phyloP scores from a whole-genome alignment of 495 filamentous ascomycete species.

The Friedmanniomyces endolithicus region DNA sequence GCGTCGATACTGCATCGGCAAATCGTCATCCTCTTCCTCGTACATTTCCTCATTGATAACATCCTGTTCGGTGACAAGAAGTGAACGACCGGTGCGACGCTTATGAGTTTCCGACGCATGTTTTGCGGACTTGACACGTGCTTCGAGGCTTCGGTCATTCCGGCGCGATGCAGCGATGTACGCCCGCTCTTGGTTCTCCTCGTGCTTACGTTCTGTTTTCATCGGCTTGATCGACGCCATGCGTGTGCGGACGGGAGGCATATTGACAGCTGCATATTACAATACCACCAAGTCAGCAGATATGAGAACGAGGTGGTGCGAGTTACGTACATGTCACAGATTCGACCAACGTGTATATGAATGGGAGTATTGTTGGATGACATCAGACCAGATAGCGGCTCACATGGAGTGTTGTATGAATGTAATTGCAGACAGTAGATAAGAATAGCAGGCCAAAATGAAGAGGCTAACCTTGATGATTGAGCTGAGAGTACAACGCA shows the following conservation, averaged over 20 bases:
- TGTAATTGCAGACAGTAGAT: too few species aligned
- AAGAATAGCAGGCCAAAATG: too few species aligned
- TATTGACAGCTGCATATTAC: conserved; percentile 13
- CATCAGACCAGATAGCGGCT: too few species aligned
- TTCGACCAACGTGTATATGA: not conserved
- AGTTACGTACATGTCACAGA: not conserved
- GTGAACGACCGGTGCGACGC: conserved; percentile 68
- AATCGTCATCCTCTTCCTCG: conserved; percentile 78
- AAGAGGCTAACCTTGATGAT: too few species aligned
- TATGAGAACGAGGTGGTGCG: not conserved
- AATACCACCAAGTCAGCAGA: not conserved
- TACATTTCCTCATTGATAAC: conserved; percentile 95
- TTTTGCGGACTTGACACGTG: conserved; percentile 75
- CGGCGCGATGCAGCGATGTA: conserved; percentile 92
- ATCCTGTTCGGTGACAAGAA: conserved; percentile 77
- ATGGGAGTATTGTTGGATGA: too few species aligned
- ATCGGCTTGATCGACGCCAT: conserved; percentile 35
- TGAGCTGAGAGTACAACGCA: too few species aligned
- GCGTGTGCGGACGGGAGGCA: conserved; percentile 35
- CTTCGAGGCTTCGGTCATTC: conserved; percentile 79
- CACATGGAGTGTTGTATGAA: too few species aligned
- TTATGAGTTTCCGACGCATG: conserved; percentile 84
- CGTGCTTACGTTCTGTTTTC: conserved; percentile 61
- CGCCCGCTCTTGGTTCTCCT: conserved; percentile 89
- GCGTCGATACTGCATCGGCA: conserved; percentile 37